Evolutionary conservation across 2,329 filamentous ascomycete species (phyloP).

Genomic region (Sporothrix dimorphospora): DNA sequence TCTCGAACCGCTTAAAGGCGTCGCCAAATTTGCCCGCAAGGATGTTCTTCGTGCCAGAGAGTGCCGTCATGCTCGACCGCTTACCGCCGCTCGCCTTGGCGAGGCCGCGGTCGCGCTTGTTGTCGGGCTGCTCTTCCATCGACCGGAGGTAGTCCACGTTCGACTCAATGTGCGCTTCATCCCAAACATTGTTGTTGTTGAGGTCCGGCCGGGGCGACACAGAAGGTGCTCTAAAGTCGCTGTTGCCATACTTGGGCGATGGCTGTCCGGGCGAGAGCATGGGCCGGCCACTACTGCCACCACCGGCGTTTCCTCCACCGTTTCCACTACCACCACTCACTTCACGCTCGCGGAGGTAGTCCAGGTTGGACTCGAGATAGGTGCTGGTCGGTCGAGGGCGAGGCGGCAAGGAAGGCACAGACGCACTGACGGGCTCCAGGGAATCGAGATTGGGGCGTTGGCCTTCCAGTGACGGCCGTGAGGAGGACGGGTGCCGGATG

Average conservation of each 20-base stretch:
- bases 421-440: slow-evolving; percentile 51
- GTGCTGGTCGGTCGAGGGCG: slow-evolving; percentile 78
- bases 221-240: slow-evolving; percentile 47
- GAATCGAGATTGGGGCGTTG: slow-evolving; percentile 67
- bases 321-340: slow-evolving; percentile 5
- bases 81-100: slow-evolving; percentile 63
- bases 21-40: slow-evolving; percentile 90
- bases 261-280: slow-evolving; percentile 43
- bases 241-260: slow-evolving; percentile 40
- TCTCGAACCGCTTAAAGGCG: slow-evolving; percentile 89
- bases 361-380: slow-evolving; percentile 79
- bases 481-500: slow-evolving; percentile 51
- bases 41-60: slow-evolving; percentile 77
- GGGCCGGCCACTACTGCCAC: slow-evolving; percentile 45
- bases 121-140: slow-evolving; percentile 38
- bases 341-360: slow-evolving; percentile 80
- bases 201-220: slow-evolving; percentile 48
- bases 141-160: slow-evolving; percentile 82
- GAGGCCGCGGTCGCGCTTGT: slow-evolving; percentile 57
- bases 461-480: slow-evolving; percentile 71
- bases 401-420: slow-evolving; percentile 37
- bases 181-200: slow-evolving; percentile 27
- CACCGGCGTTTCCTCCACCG: slow-evolving; percentile 36
- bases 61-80: slow-evolving; percentile 70
- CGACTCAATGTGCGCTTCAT: slow-evolving; percentile 70